Evolutionary conservation across 164 flowering plant species (phyloP).

Genomic region (Vitis labrusca): DNA sequence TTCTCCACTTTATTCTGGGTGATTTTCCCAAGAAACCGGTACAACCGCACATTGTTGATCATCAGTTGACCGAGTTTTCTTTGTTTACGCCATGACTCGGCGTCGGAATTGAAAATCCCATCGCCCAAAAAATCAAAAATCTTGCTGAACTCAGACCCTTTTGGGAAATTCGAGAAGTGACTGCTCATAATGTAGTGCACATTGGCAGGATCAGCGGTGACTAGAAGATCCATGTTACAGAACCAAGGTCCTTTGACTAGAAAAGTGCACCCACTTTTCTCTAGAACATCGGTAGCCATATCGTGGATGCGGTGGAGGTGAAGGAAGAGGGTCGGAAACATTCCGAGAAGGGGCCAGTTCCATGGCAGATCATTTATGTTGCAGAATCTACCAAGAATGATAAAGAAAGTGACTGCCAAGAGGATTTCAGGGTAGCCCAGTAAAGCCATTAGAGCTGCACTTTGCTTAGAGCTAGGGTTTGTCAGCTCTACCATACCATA

Average conservation of each 20-base stretch:
- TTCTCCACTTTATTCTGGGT: slow-evolving; percentile 19
- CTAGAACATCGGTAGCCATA: neutral
- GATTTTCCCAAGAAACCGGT: neutral
- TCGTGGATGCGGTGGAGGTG: slow-evolving; percentile 22
- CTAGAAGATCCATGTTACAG: slow-evolving; percentile 18
- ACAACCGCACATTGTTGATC: neutral
- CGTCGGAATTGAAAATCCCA: slow-evolving; percentile 44
- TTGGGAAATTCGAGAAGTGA: slow-evolving; percentile 38
- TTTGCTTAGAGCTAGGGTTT: neutral
- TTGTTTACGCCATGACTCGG: slow-evolving; percentile 23
- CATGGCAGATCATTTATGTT: neutral
- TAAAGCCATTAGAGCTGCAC: neutral
- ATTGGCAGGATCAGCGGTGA: slow-evolving; percentile 34
- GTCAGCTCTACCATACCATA: neutral
- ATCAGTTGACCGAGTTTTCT: slow-evolving; percentile 10
- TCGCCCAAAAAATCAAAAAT: slow-evolving; percentile 48
- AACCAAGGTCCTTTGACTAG: slow-evolving; percentile 44
- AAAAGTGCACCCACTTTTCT: slow-evolving; percentile 21
- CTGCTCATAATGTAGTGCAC: slow-evolving; percentile 35
- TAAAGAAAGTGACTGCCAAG: slow-evolving; percentile 6
- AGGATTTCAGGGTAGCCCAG: slow-evolving; percentile 19
- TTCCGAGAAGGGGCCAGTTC: slow-evolving; percentile 20
- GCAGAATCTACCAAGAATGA: slow-evolving; percentile 1
- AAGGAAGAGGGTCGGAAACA: slow-evolving; percentile 21
- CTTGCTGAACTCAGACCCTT: slow-evolving; percentile 31